Base-by-base conservation (phyloP, 148 eudicot genomes). In the Linanthus parryae region DNA sequence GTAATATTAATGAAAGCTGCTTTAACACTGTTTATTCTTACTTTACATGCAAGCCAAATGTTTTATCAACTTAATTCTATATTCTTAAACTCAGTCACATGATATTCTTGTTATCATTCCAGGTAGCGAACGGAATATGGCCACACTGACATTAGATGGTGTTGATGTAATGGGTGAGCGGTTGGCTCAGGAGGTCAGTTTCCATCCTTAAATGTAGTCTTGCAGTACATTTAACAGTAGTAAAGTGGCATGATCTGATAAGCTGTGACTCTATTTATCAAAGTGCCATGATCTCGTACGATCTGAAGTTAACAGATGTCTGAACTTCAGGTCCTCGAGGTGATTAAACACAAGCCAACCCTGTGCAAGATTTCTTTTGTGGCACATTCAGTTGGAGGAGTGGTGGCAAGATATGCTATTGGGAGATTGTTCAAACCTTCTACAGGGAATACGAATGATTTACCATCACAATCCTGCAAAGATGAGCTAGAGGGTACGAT, bases 91-190 rank as follows among this genome's bases (percentile, higher is more conserved):
- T n/a, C n/a, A n/a, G n/a, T n/a, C n/a, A n/a, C n/a, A n/a, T n/a
- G n/a, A n/a, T n/a, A n/a, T n/a, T n/a, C n/a, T n/a, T n/a, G n/a
- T n/a, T n/a, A n/a, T n/a, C n/a, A n/a, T n/a, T 69, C 38, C 79
- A 92, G 99, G 99, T 64, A 92, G 99, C 64, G 77, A 88, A 63
- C 57, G 76, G 23, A 92, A 92, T 72, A 66, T 66, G 46, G 81
- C 88, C 20, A 61, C 9, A 37, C 67, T 68, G 65, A 75, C 99
- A 29, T 59, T 92, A 57, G 99, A 92, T 72, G 99, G 99, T 28
- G 95, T 92, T 37, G 99, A 92, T 66, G 84, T 84, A 54, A 92
- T 92, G 99, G 99, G 95, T 44, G 80, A 82, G 47, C 76, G 99
- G 58, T 72, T 92, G 69, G 81, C 84, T 23, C 88, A 72, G 49